Conservation (phyloP, 2,329 filamentous ascomycete genomes). For the Cytospora paraplurivora region DNA sequence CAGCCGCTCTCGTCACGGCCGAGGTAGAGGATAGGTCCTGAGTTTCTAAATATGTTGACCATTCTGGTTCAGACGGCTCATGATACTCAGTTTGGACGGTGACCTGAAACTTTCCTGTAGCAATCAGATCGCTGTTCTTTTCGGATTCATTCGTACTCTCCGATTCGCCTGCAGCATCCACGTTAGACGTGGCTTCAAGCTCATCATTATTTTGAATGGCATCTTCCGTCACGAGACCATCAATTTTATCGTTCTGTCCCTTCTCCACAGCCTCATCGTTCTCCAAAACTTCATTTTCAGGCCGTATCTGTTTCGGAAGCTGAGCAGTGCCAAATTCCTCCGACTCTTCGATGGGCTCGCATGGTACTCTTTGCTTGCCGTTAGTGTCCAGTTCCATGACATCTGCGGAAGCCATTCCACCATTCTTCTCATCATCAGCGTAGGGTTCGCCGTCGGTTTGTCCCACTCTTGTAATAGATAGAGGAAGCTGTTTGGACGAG, state of each 20-base stretch:
- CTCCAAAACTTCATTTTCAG: background rate
- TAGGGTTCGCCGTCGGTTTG: background rate
- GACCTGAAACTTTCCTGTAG: background rate
- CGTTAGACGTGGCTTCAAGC: background rate
- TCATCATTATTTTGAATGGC: background rate
- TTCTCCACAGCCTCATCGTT: background rate
- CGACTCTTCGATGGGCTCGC: background rate
- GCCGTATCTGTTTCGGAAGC: background rate
- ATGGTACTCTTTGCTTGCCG: background rate
- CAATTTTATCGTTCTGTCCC: background rate
- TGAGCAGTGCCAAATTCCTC: background rate
- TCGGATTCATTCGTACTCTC: background rate
- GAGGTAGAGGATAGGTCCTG: slow-evolving; percentile 5
- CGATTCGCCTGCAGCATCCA: background rate
- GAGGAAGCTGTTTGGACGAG: background rate
- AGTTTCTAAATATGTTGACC: slow-evolving; percentile 14
- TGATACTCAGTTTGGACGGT: background rate
- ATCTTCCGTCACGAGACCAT: background rate
- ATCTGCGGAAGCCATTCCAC: background rate
- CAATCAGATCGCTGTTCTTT: background rate
- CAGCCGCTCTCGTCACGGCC: background rate
- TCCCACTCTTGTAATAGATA: background rate
- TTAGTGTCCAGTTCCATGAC: background rate
- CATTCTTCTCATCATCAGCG: background rate
- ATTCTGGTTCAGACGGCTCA: slow-evolving; percentile 10